These are phyloP conservation scores for Curvularia hawaiiensis DNA, from an alignment of 2,329 filamentous ascomycete genomes.

Conservation along the genomic window DNA sequence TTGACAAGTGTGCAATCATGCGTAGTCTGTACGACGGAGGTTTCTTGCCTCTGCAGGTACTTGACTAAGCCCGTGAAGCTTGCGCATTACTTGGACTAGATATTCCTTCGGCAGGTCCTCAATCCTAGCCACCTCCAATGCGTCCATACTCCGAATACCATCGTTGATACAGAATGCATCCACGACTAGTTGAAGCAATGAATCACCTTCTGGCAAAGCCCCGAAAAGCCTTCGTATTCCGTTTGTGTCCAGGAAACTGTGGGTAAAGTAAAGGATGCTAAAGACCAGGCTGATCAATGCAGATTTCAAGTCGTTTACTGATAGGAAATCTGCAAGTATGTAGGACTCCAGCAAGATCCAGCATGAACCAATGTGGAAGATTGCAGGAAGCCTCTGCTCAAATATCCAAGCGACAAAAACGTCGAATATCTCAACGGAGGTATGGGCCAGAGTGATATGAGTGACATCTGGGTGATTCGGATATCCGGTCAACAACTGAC, in stretches of 20 bases:
- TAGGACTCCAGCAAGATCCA: background rate
- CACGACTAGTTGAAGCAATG: background rate
- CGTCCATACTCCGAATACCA: background rate
- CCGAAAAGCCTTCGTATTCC: background rate
- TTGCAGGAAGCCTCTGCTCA: background rate
- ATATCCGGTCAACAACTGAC: background rate
- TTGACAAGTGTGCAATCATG: background rate
- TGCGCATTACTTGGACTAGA: background rate
- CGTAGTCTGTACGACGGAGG: background rate
- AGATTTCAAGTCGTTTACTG: background rate
- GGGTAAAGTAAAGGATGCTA: background rate
- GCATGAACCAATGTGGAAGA: background rate
- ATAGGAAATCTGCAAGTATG: background rate
- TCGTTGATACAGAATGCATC: background rate
- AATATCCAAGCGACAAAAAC: slow-evolving; percentile 16
- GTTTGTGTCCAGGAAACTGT: background rate
- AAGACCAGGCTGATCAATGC: background rate
- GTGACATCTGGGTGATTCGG: no score
- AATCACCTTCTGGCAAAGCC: background rate
- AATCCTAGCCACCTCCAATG: background rate
- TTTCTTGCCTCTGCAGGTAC: background rate
- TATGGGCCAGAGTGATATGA: background rate
- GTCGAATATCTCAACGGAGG: background rate
- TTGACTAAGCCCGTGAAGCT: background rate
- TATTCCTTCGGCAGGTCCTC: background rate